Base-by-base conservation (phyloP, 345 rosid species). In the Kernera saxatilis region DNA sequence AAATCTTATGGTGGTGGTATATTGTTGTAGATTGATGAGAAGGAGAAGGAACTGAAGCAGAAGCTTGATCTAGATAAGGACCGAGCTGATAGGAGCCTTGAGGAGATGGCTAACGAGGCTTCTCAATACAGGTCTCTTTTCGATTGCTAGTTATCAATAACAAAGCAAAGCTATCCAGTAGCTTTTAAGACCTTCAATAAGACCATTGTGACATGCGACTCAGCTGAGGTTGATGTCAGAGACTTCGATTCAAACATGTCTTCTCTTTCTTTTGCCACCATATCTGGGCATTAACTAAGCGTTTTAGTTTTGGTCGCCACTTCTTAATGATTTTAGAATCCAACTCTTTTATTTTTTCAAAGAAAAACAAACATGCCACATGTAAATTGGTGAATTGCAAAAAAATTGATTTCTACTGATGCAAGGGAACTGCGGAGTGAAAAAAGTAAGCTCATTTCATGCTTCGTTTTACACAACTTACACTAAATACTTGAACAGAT, bases 101-200 rank as follows among this genome's bases (percentile, higher is more conserved):
- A 87, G 44, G 97, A 93, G 84, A 91, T 87, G 96, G 77, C 81
- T 60, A 70, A 80, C 59, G 98, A 91, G 77, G 93, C 98, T 26
- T 85, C 78, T 17, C 81, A 73, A 43, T 93, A 87, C 68, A 72
- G 91, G 68, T 71, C 78, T 27, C 84, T 88, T 57, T 81, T 87
- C 25, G 46, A 63, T 63, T 12, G 32, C 14, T 76, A 70, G 67
- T 55, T 46, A n/a, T 50, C 70, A 2, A 3, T 52, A 10, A 26
- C 44, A 67, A 32, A 23, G 21, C 41, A 2, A 33, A 64, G 51
- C 59, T n/a, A 46, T 29, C 53, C 22, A 66, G 26, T 65, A 41
- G 60, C 53, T 27, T 55, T 6, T 1, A 32, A 5, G 6, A 9
- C 26, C 43, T 56, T 66, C 2, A 49, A 66, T 66, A 66, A 73